Conservation (phyloP, 805 yeast species). For the Ogataea saltuana region DNA sequence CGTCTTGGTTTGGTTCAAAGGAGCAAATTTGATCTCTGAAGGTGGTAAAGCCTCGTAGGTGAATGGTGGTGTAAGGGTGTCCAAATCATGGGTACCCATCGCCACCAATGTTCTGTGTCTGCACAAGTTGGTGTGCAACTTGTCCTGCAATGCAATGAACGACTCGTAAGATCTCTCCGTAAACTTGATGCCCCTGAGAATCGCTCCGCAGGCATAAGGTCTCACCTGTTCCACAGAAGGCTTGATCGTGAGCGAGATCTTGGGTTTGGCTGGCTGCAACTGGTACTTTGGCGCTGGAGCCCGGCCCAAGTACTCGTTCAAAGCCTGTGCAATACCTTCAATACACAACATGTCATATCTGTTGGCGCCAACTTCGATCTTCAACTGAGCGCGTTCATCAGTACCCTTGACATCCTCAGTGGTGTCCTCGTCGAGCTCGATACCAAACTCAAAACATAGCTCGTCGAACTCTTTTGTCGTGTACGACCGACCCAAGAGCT, state of each 20-base stretch:
- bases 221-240: conserved; percentile 73
- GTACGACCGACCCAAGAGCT: conserved; percentile 65
- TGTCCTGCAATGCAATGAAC: conserved; percentile 94
- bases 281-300: conserved; percentile 64
- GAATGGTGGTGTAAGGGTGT: conserved; percentile 72
- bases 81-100: conserved; percentile 96
- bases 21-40: conserved; percentile 68
- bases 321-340: conserved; percentile 95
- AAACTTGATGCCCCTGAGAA: conserved; percentile 79
- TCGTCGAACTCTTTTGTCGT: conserved; percentile 94
- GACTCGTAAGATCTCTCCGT: conserved; percentile 88
- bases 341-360: conserved; percentile 97
- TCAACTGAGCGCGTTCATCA: conserved; percentile 94
- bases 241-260: conserved; percentile 66
- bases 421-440: conserved; percentile 97
- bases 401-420: conserved; percentile 67
- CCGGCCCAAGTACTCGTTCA: conserved; percentile 85
- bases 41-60: conserved; percentile 85
- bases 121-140: conserved; percentile 90
- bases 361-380: conserved; percentile 97
- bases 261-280: conserved; percentile 61
- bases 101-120: conserved; percentile 98
- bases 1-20: conserved; percentile 67
- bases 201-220: conserved; percentile 95
- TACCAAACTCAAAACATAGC: conserved; percentile 95